Percentiles rank a stretch among this genome's conserved stretches.
These are phyloP conservation scores for Nidula niveotomentosa DNA, from an alignment of 1,284 basidiomycete genomes.

Conservation along the genomic window DNA sequence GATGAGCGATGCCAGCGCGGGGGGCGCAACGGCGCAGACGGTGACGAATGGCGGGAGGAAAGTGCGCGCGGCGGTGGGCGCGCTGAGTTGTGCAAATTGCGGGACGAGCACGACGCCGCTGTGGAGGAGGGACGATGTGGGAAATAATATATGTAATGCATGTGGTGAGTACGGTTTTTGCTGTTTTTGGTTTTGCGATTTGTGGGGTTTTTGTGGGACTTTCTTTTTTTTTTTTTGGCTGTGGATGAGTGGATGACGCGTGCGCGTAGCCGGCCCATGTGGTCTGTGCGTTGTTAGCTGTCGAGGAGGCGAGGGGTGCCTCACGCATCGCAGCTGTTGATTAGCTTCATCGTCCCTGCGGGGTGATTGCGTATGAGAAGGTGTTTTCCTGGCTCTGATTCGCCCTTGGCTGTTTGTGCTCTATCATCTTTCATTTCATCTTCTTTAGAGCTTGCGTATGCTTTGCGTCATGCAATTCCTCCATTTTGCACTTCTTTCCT, in stretches of 20 bases:
- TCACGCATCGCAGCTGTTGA: too few relatives aligned
- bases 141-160: constrained; percentile 91
- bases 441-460: not conserved
- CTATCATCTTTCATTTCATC: not conserved
- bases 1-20: constrained; percentile 23
- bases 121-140: constrained; percentile 92
- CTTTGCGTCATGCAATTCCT: too few relatives aligned
- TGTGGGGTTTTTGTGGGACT: constrained; percentile 23
- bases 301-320: too few relatives aligned
- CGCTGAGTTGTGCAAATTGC: constrained; percentile 87
- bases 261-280: too few relatives aligned
- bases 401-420: not conserved
- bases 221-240: too few relatives aligned
- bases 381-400: too few relatives aligned
- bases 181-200: constrained; percentile 16
- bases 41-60: constrained; percentile 20
- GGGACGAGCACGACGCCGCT: constrained; percentile 93
- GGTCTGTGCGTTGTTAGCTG: too few relatives aligned
- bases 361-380: too few relatives aligned
- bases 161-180: constrained; percentile 69
- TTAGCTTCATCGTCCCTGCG: too few relatives aligned
- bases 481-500: too few relatives aligned
- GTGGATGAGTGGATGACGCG: too few relatives aligned
- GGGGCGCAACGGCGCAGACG: constrained; percentile 11
- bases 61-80: constrained; percentile 59